Conservation (phyloP, 2,329 filamentous ascomycete genomes). For the Cadophora malorum region DNA sequence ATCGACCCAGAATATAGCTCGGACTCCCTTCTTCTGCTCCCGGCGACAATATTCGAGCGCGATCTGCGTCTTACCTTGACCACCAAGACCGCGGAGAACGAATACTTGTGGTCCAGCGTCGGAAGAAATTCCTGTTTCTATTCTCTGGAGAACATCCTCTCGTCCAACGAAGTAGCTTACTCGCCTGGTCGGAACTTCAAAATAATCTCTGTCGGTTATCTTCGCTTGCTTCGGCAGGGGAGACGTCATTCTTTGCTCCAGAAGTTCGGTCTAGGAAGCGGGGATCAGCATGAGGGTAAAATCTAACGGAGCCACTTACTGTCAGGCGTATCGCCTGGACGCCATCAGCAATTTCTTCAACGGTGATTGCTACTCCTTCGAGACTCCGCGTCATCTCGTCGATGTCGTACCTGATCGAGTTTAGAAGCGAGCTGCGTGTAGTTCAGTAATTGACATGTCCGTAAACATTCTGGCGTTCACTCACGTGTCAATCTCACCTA, state of each 20-base stretch:
- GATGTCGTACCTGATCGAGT: neutral
- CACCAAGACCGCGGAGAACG: conserved; percentile 34
- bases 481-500: neutral
- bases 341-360: neutral
- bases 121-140: conserved; percentile 24
- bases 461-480: neutral
- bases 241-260: neutral
- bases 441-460: too few species aligned
- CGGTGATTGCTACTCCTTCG: neutral
- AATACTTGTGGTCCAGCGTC: conserved; percentile 25
- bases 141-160: conserved; percentile 29
- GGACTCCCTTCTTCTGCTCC: conserved; percentile 21
- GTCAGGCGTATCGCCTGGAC: neutral
- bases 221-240: neutral
- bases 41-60: conserved; percentile 35
- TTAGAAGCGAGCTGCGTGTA: neutral
- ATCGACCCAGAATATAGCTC: conserved; percentile 35
- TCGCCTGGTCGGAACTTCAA: conserved; percentile 27
- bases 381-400: neutral
- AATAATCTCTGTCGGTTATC: conserved; percentile 6
- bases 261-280: neutral
- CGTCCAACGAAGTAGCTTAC: conserved; percentile 34
- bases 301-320: neutral
- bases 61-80: conserved; percentile 40
- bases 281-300: neutral